These are phyloP conservation scores for Xylaria sp. DNA, from an alignment of 2,329 filamentous ascomycete genomes.

Conservation along the genomic window DNA sequence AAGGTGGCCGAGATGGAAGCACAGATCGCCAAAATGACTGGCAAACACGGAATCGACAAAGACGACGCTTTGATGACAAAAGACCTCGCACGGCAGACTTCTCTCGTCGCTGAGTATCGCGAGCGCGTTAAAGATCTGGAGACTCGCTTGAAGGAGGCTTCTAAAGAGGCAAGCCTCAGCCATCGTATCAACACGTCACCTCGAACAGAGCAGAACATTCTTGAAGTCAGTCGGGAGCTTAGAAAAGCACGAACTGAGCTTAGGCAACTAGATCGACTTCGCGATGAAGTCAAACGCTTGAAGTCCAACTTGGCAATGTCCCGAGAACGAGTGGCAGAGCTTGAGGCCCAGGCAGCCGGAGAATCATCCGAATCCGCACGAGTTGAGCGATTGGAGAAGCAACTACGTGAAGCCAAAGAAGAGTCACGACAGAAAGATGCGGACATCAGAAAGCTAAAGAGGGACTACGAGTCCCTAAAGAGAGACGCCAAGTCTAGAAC, in stretches of 20 bases:
- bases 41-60: constrained; percentile 52
- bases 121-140: constrained; percentile 69
- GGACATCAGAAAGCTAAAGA: constrained; percentile 59
- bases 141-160: constrained; percentile 56
- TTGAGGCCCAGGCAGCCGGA: constrained; percentile 51
- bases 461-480: constrained; percentile 64
- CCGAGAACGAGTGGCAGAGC: constrained; percentile 55
- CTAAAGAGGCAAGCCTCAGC: constrained; percentile 49
- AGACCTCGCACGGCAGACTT: constrained; percentile 67
- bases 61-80: constrained; percentile 61
- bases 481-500: constrained; percentile 63
- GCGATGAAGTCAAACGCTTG: constrained; percentile 63
- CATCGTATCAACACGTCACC: constrained; percentile 57
- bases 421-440: constrained; percentile 59
- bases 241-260: constrained; percentile 64
- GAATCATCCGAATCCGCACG: constrained; percentile 44
- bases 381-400: constrained; percentile 54
- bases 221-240: constrained; percentile 65
- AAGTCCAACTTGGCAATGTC: constrained; percentile 61
- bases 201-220: constrained; percentile 60
- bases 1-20: constrained; percentile 72
- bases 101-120: constrained; percentile 66
- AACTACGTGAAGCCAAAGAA: constrained; percentile 57
- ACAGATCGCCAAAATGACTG: constrained; percentile 67
- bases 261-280: constrained; percentile 61